Base-by-base conservation (phyloP, 2,329 filamentous ascomycete genomes). In the Fusarium torreyae region DNA sequence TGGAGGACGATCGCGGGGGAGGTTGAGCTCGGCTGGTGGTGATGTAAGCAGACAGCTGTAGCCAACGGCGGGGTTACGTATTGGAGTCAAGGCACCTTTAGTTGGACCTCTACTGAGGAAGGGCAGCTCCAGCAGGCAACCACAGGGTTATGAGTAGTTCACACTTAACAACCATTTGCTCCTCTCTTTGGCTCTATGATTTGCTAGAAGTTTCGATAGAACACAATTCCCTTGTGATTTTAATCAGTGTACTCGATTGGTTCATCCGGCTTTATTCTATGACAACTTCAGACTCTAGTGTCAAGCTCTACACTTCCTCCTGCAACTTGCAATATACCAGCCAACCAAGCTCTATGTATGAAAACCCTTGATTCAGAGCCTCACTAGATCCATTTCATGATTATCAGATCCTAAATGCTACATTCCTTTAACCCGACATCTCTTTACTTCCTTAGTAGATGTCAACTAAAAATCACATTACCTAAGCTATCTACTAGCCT, bases 11-110 rank as follows among this genome's bases (percentile, higher is more conserved):
- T 66, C 45, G 66, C 34, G 56, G 49, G 28, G 59, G 64, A 54
- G 56, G 55, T 66, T 63, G 50, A 68, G 68, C 59, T 63, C 17
- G 46, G 24, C 39, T 34, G 57, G 51, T 40, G 53, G 68, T 70
- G 68, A 70, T 70, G 68, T 71, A 70, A 70, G 68, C 64, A 55
- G 53, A 18, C 33, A 45, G 20, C n/a, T 22, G 44, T 49, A 52
- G 31, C 20, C 42, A 50, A 58, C 58, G 33, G 67, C 63, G 67
- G 67, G 67, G 67, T 69, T 52, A 50, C 28, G 26, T 58, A 46
- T 31, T 13, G 28, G 10, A 39, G 18, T 24, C 24, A 38, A n/a
- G 43, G 56, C 63, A 31, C 28, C 38, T 63, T 15, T 15, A 42
- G 34, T 33, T 55, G n/a, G 42, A 49, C 40, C 36, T 24, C 18